Evolutionary conservation across 306 rosid genomes (phyloP), one percentile per base, ranked within the genome.

Genomic region (Dryas alaskensis): DNA sequence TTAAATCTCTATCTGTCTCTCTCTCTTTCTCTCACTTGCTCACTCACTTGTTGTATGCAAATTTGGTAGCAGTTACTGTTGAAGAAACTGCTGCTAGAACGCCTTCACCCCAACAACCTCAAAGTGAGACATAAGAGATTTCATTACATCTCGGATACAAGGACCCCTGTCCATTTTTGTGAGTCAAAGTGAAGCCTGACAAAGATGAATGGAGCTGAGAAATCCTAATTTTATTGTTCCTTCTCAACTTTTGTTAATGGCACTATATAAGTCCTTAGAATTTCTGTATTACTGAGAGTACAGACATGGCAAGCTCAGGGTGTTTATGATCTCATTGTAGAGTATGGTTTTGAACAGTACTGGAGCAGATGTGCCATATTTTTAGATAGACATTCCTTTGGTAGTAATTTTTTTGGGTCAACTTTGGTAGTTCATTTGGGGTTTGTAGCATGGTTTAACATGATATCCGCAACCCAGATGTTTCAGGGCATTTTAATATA

Each of bases 61-160:
- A 40, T 73, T 78, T 83, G 43, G 54, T 70, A 17, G 72, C 67
- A 76, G 85, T 80, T 72, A 71, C 85, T 0, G 75, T 40, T 11
- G 80, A 67, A 77, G 98, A 90, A 83, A 60, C 84, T 8, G 73
- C 84, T 47, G 39, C 74, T 45, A 44, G 82, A 55, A 76, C 66
- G 37, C 84, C 83, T 27, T 71, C 75, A 39, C 19, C 81, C 27
- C 82, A 69, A 82, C 79, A 84, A 79, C 83, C 82, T 50, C 80
- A 76, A 86, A 81, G 71, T 67, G 91, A 73, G 73, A 25, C 61
- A 14, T 6, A 61, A 61, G 66, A 66, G 66, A 66, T 61, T 55
- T 12, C 31, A 3, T 50, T 0, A 22, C 46, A 59, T 7, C 63
- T 7, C 63, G 37, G 46, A 46, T 47, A 14, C 46, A 44, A 8